These are phyloP conservation scores for Tolypocladium pustulatum DNA, from an alignment of 2,329 filamentous ascomycete species.

Conservation along the genomic window DNA sequence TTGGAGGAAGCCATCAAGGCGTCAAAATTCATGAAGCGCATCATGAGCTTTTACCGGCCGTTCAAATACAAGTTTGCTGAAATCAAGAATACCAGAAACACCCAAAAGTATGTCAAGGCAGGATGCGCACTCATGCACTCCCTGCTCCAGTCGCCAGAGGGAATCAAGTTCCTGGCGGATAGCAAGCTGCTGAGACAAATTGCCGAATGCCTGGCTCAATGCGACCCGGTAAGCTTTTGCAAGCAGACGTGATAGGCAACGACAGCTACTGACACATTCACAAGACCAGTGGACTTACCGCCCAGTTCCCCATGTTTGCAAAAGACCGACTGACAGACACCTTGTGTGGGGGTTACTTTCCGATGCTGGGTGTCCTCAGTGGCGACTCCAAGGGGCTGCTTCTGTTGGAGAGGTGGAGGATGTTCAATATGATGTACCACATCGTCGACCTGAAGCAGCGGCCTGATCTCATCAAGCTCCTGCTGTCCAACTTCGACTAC, in stretches of 20 bases:
- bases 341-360: slow-evolving; percentile 85
- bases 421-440: slow-evolving; percentile 99
- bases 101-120: slow-evolving; percentile 85
- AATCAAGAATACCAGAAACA: slow-evolving; percentile 79
- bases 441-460: slow-evolving; percentile 87
- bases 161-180: slow-evolving; percentile 73
- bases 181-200: slow-evolving; percentile 91
- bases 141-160: slow-evolving; percentile 75
- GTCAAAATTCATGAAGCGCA: slow-evolving; percentile 90
- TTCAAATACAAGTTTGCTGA: slow-evolving; percentile 96
- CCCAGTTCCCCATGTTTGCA: slow-evolving; percentile 82
- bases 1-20: slow-evolving; percentile 90
- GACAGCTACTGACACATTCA: slow-evolving; percentile 9
- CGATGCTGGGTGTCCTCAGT: slow-evolving; percentile 80
- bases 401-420: slow-evolving; percentile 91
- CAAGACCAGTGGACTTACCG: slow-evolving; percentile 62
- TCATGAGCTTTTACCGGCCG: slow-evolving; percentile 90
- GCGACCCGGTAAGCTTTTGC: slow-evolving; percentile 59
- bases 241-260: not conserved
- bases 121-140: slow-evolving; percentile 84
- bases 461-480: slow-evolving; percentile 79
- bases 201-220: slow-evolving; percentile 89
- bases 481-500: slow-evolving; percentile 90
- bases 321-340: slow-evolving; percentile 75
- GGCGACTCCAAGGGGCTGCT: slow-evolving; percentile 72